These are phyloP conservation scores for Suzukiozyma palmioleophila DNA, from an alignment of 1,139 yeast genomes.

Conservation along the genomic window DNA sequence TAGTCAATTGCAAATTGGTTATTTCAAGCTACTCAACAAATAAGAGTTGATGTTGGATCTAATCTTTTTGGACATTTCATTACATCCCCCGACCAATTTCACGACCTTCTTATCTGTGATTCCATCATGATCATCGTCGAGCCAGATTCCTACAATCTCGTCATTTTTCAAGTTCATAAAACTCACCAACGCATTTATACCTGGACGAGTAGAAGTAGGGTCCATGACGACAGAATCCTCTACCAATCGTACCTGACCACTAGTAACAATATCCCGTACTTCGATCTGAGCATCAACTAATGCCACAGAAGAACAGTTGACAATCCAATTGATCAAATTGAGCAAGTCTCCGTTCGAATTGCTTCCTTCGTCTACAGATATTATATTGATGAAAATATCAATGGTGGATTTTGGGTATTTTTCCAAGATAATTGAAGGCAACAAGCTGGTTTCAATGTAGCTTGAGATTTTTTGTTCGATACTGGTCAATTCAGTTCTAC, in stretches of 20 bases:
- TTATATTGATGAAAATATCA: constrained; percentile 68
- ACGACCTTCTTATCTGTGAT: constrained; percentile 24
- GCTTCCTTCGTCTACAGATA: constrained; percentile 32
- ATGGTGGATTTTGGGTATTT: constrained; percentile 89
- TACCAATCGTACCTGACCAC: constrained; percentile 48
- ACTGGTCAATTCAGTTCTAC: constrained; percentile 36
- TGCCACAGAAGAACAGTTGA: constrained; percentile 67
- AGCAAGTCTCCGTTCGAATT: constrained; percentile 30
- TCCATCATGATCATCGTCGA: constrained; percentile 34
- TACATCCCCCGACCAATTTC: constrained; percentile 37
- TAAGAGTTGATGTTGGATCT: constrained; percentile 43
- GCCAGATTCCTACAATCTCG: constrained; percentile 55
- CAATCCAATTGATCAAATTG: constrained; percentile 39
- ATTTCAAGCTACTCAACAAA: constrained; percentile 8
- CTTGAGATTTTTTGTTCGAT: constrained; percentile 51
- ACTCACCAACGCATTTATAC: constrained; percentile 42
- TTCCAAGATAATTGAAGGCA: constrained; percentile 59
- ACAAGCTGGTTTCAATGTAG: constrained; percentile 54
- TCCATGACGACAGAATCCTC: constrained; percentile 16
- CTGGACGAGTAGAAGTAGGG: constrained; percentile 12
- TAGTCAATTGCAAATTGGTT: constrained; percentile 1
- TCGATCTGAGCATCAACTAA: constrained; percentile 82
- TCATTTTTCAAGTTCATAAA: constrained; percentile 51
- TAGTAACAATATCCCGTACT: constrained; percentile 69
- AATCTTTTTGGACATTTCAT: constrained; percentile 37